Evolutionary conservation across 495 filamentous ascomycete genomes (phyloP).

Genomic region (Polyplosphaeria fusca): DNA sequence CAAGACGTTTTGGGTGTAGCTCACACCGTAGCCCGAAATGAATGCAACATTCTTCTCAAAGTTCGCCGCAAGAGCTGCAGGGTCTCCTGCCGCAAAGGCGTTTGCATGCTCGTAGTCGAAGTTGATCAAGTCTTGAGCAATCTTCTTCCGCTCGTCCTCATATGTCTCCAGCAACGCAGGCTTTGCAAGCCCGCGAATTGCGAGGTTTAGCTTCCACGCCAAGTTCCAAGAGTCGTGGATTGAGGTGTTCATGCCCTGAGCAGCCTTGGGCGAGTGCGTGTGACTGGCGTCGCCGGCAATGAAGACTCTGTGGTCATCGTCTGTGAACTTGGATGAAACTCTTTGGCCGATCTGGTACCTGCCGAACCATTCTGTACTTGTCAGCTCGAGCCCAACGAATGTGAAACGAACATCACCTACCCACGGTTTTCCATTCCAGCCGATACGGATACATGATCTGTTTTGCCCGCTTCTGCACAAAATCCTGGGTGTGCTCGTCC

Average conservation of each 20-base stretch:
- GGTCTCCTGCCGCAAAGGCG: slow-evolving; percentile 30
- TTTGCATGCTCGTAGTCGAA: slow-evolving; percentile 36
- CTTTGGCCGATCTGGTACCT: slow-evolving; percentile 54
- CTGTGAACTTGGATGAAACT: slow-evolving; percentile 27
- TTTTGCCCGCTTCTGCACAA: slow-evolving; percentile 63
- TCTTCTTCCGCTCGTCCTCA: slow-evolving; percentile 34
- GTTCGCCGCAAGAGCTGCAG: slow-evolving; percentile 31
- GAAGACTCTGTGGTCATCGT: slow-evolving; percentile 29
- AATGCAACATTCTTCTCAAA: slow-evolving; percentile 33
- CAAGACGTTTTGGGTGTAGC: slow-evolving; percentile 58
- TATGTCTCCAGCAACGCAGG: slow-evolving; percentile 31
- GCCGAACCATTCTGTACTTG: slow-evolving; percentile 57
- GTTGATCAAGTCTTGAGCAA: slow-evolving; percentile 34
- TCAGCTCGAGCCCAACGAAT: background rate
- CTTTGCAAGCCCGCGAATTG: slow-evolving; percentile 32
- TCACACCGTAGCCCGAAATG: slow-evolving; percentile 52
- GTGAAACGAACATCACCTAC: slow-evolving; percentile 3
- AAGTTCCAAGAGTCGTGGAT: slow-evolving; percentile 38
- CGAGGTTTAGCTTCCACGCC: slow-evolving; percentile 37
- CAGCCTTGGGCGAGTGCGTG: slow-evolving; percentile 36
- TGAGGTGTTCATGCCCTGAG: slow-evolving; percentile 38
- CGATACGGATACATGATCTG: slow-evolving; percentile 64
- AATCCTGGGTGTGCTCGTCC: slow-evolving; percentile 62
- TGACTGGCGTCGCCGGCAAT: slow-evolving; percentile 36
- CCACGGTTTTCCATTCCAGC: slow-evolving; percentile 64